Evolutionary conservation across 192 early-diverging fungal genomes (phyloP).

Genomic region (Paraglomus brasilianum): DNA sequence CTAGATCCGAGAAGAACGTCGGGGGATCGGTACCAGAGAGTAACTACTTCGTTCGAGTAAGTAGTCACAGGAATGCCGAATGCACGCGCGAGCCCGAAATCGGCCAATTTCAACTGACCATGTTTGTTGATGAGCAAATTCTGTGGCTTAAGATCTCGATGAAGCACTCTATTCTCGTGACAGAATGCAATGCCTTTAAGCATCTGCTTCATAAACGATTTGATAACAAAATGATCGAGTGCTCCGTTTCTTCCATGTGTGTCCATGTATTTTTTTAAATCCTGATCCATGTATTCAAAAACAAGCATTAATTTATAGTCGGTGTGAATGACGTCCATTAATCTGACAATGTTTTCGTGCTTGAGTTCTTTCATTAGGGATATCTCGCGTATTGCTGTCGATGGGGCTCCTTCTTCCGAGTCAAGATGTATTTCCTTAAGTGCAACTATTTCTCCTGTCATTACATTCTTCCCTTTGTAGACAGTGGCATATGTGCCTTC

Average conservation of each 20-base stretch:
- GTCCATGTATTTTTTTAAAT: slow-evolving; percentile 87
- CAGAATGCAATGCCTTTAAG: slow-evolving; percentile 81
- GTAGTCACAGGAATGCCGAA: slow-evolving; percentile 89
- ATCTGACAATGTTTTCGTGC: slow-evolving; percentile 86
- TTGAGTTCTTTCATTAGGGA: slow-evolving; percentile 96
- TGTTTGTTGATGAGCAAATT: slow-evolving; percentile 79
- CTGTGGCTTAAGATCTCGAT: slow-evolving; percentile 85
- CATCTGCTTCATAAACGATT: slow-evolving; percentile 81
- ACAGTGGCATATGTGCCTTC: slow-evolving; percentile 96
- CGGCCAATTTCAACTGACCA: slow-evolving; percentile 80
- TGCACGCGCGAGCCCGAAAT: slow-evolving; percentile 81
- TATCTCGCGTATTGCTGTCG: slow-evolving; percentile 97
- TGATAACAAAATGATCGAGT: slow-evolving; percentile 63
- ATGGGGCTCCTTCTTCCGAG: slow-evolving; percentile 91
- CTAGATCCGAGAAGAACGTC: slow-evolving; percentile 96
- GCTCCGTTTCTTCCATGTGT: slow-evolving; percentile 65
- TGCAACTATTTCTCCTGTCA: slow-evolving; percentile 84
- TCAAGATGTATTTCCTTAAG: slow-evolving; percentile 94
- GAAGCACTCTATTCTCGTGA: slow-evolving; percentile 81
- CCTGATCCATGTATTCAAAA: slow-evolving; percentile 87
- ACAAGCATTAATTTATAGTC: slow-evolving; percentile 84
- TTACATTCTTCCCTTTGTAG: slow-evolving; percentile 78
- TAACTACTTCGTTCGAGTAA: slow-evolving; percentile 98
- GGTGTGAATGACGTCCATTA: slow-evolving; percentile 82
- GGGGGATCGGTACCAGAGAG: slow-evolving; percentile 95